Evolutionary conservation across 164 flowering plant genomes (phyloP).

Genomic region (Saururus chinensis): DNA sequence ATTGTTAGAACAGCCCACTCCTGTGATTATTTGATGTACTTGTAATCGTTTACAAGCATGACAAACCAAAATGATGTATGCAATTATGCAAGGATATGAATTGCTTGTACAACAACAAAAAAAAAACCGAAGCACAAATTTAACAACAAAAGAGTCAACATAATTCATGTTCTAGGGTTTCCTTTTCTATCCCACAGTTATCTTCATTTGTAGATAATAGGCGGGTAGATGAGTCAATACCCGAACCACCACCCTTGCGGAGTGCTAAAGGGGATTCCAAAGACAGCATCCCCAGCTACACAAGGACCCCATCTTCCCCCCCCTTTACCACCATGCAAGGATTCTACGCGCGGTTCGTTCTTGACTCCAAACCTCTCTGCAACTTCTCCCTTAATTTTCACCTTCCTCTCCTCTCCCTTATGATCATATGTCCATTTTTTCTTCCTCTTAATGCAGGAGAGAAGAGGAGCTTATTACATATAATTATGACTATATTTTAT

Average conservation of each 20-base stretch:
- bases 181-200: not conserved
- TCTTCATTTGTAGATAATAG: not conserved
- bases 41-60: no score
- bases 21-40: no score
- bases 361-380: constrained; percentile 70
- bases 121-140: no score
- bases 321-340: constrained; percentile 40
- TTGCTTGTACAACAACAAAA: no score
- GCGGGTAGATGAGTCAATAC: constrained; percentile 34
- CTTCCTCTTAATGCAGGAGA: not conserved
- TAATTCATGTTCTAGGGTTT: no score
- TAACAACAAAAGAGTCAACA: no score
- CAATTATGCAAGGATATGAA: no score
- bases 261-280: not conserved
- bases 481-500: not conserved
- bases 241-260: constrained; percentile 56
- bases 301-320: not conserved
- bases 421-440: not conserved
- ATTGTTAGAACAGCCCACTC: no score
- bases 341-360: constrained; percentile 88
- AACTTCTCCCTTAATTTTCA: constrained; percentile 1
- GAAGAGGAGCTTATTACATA: not conserved
- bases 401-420: not conserved
- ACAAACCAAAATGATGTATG: no score
- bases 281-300: not conserved